A percentile compares a stretch with the other conserved stretches of the same genome.
Evolutionary conservation across 1,284 basidiomycete genomes (phyloP).

Genomic region (Puccinia hordei): DNA sequence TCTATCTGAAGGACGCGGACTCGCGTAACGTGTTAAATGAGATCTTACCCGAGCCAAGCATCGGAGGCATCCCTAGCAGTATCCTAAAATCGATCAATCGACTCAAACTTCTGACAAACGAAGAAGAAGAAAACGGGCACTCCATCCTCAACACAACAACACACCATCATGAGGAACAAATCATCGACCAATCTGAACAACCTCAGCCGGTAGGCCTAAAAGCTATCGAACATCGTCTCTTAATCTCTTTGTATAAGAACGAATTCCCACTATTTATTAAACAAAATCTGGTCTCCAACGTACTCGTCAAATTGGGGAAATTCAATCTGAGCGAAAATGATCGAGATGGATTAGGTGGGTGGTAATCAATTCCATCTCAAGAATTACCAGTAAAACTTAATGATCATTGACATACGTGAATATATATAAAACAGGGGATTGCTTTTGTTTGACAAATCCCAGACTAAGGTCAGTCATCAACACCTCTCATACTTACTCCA

Average conservation of each 20-base stretch:
- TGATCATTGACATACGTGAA: background rate
- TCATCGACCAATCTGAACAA: background rate
- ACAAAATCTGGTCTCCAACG: slow-evolving; percentile 53
- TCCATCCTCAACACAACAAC: no score
- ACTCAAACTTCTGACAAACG: background rate
- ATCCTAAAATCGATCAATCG: background rate
- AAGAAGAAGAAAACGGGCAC: background rate
- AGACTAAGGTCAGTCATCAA: background rate
- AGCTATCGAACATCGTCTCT: slow-evolving; percentile 51
- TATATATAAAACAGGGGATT: slow-evolving; percentile 37
- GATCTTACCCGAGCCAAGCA: background rate
- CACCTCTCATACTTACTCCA: background rate
- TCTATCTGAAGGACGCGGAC: background rate
- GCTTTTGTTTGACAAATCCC: slow-evolving; percentile 21
- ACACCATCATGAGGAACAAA: background rate
- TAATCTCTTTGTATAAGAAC: slow-evolving; percentile 52
- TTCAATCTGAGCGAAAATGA: slow-evolving; percentile 49
- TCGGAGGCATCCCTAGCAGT: background rate
- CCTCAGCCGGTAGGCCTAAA: background rate
- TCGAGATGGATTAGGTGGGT: slow-evolving; percentile 38
- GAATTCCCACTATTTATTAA: slow-evolving; percentile 55
- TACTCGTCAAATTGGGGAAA: slow-evolving; percentile 52
- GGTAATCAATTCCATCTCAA: background rate
- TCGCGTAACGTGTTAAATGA: background rate
- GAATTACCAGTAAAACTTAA: background rate